Conservation (phyloP, 2,329 filamentous ascomycete species). For the Colletotrichum incanum region DNA sequence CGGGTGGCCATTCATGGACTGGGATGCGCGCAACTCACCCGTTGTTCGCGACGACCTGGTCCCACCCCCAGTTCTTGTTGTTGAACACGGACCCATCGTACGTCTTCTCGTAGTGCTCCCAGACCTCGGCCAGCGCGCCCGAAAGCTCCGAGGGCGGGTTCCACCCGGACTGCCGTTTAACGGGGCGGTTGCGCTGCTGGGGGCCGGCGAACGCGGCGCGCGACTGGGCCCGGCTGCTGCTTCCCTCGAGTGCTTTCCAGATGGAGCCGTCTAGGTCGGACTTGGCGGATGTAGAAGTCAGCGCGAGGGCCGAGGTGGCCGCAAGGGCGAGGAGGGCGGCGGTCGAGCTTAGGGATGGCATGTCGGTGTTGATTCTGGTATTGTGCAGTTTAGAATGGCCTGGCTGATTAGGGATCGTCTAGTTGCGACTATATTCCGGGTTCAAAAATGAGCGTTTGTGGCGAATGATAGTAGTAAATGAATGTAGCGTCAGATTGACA, state of each 20-base stretch:
- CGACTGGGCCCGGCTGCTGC: neutral
- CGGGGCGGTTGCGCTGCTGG: slow-evolving; percentile 46
- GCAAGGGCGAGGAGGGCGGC: slow-evolving; percentile 46
- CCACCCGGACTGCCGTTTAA: slow-evolving; percentile 49
- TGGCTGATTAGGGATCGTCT: neutral
- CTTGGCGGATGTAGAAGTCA: slow-evolving; percentile 43
- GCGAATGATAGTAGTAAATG: neutral
- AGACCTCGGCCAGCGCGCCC: slow-evolving; percentile 49
- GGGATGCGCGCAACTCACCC: slow-evolving; percentile 8
- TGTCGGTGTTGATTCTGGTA: slow-evolving; percentile 20
- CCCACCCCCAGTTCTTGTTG: slow-evolving; percentile 54
- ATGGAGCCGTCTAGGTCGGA: slow-evolving; percentile 49
- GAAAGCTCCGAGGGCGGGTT: slow-evolving; percentile 48
- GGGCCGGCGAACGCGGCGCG: slow-evolving; percentile 3
- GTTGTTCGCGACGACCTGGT: slow-evolving; percentile 51
- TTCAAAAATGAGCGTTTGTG: neutral
- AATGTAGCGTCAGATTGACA: neutral
- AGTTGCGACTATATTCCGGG: neutral
- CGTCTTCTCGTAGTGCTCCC: slow-evolving; percentile 50
- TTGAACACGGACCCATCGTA: slow-evolving; percentile 45
- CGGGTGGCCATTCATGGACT: too few species aligned
- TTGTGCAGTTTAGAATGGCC: neutral
- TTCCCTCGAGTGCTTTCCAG: slow-evolving; percentile 43
- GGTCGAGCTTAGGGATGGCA: slow-evolving; percentile 46
- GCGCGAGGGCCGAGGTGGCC: slow-evolving; percentile 43